phyloP scores from a whole-genome alignment of 2,329 filamentous ascomycete species.

The Fusarium newnesense region DNA sequence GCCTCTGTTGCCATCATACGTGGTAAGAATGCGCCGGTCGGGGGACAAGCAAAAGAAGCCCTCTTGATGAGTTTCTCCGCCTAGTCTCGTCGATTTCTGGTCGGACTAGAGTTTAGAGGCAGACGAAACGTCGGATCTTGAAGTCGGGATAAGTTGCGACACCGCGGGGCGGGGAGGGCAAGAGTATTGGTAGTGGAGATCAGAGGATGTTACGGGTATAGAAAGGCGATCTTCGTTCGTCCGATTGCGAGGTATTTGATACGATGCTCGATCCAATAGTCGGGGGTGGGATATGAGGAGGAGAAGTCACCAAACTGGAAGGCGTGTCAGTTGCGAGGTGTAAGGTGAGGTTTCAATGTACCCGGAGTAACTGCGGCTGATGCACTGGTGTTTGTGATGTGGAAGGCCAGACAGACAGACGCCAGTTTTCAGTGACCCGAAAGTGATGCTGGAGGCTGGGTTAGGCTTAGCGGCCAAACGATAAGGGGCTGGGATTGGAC shows the following conservation, averaged over 20 bases:
- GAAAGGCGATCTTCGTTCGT: constrained; percentile 28
- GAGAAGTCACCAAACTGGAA: constrained; percentile 27
- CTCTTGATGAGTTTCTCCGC: constrained; percentile 36
- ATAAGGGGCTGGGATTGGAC: constrained; percentile 6
- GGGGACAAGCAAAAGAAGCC: constrained; percentile 44
- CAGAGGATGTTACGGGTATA: constrained; percentile 11
- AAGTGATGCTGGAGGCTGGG: constrained; percentile 34
- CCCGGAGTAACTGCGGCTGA: constrained; percentile 46
- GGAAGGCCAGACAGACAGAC: constrained; percentile 33
- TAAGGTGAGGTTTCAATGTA: constrained; percentile 40
- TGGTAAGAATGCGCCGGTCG: constrained; percentile 54
- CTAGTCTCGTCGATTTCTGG: constrained; percentile 32
- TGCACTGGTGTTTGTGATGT: constrained; percentile 41
- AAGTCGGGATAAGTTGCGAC: constrained; percentile 32
- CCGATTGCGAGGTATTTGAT: constrained; percentile 3
- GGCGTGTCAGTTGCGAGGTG: constrained; percentile 38
- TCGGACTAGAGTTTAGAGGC: constrained; percentile 31
- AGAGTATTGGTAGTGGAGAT: constrained; percentile 19
- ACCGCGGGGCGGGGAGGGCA: constrained; percentile 36
- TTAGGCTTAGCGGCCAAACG: constrained; percentile 48
- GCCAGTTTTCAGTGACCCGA: constrained; percentile 22
- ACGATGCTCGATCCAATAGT: constrained; percentile 23
- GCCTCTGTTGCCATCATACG: constrained; percentile 75
- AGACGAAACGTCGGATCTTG: constrained; percentile 21
- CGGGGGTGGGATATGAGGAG: constrained; percentile 23